A percentile compares a stretch with the other conserved stretches of the same genome.
These are phyloP conservation scores for Talaromyces sp. DNA, from an alignment of 2,329 filamentous ascomycete genomes.

Conservation along the genomic window DNA sequence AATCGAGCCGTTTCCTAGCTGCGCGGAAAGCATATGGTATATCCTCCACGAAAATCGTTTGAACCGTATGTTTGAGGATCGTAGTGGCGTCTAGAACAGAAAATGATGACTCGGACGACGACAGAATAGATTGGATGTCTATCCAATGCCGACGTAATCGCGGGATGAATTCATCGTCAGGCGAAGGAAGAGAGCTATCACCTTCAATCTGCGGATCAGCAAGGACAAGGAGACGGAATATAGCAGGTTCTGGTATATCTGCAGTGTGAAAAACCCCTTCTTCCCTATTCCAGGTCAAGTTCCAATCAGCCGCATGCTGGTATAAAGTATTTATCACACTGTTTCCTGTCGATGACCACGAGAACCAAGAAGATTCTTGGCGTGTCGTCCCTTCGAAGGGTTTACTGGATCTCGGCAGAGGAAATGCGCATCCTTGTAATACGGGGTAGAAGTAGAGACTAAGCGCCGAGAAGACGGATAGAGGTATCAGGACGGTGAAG, in stretches of 20 bases:
- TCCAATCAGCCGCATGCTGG: slow-evolving; percentile 28
- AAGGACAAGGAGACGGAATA: slow-evolving; percentile 80
- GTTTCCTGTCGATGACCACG: slow-evolving; percentile 15
- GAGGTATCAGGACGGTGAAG: slow-evolving; percentile 50
- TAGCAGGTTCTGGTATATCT: slow-evolving; percentile 47
- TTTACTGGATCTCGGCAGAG: slow-evolving; percentile 38
- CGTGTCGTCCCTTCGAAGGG: not conserved
- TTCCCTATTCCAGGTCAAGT: not conserved
- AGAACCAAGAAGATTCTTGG: not conserved
- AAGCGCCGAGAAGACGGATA: slow-evolving; percentile 64
- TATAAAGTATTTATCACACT: slow-evolving; percentile 33
- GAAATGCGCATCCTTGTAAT: slow-evolving; percentile 76
- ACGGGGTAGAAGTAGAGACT: slow-evolving; percentile 87
- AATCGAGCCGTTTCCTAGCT: slow-evolving; percentile 73
- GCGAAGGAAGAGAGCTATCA: slow-evolving; percentile 69
- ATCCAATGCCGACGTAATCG: slow-evolving; percentile 38
- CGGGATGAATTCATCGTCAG: slow-evolving; percentile 41
- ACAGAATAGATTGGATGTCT: slow-evolving; percentile 15
- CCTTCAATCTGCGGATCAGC: slow-evolving; percentile 93
- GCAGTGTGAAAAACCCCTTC: too few relatives aligned
- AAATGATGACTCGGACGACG: not conserved
- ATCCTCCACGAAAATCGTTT: slow-evolving; percentile 57
- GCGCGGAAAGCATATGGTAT: slow-evolving; percentile 62
- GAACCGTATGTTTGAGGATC: slow-evolving; percentile 22
- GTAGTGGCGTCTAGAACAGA: slow-evolving; percentile 17